Conservation (phyloP, 129 eudicot species). For the Flaveria linearis region DNA sequence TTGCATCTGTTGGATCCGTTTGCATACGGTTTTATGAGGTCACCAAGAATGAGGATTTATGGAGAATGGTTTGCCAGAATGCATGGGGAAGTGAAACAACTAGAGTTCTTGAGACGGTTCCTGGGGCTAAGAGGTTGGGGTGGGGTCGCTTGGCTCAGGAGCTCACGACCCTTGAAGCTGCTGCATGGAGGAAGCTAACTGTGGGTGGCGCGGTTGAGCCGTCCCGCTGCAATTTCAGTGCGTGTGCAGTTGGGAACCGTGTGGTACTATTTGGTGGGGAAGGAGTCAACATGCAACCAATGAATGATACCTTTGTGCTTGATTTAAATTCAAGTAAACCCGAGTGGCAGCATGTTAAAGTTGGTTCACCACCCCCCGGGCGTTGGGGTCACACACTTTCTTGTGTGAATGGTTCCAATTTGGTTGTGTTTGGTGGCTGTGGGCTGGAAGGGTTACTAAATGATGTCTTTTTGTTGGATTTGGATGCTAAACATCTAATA, state of each 20-base stretch:
- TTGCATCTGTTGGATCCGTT: constrained; percentile 80
- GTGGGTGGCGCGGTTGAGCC: constrained; percentile 91
- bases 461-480: constrained; percentile 80
- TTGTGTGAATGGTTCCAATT: constrained; percentile 69
- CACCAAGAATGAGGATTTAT: constrained; percentile 71
- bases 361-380: constrained; percentile 87
- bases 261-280: constrained; percentile 72
- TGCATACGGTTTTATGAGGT: constrained; percentile 62
- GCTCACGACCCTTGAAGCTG: constrained; percentile 86
- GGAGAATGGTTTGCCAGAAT: constrained; percentile 93
- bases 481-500: constrained; percentile 82
- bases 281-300: constrained; percentile 38
- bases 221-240: constrained; percentile 91
- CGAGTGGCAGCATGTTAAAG: constrained; percentile 81
- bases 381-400: constrained; percentile 97
- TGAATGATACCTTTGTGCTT: constrained; percentile 88
- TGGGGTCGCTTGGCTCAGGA: constrained; percentile 91
- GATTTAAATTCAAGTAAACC: constrained; percentile 73
- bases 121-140: constrained; percentile 82
- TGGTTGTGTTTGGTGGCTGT: constrained; percentile 90
- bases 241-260: constrained; percentile 93
- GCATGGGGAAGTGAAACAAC: constrained; percentile 93
- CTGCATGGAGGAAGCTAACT: constrained; percentile 80
- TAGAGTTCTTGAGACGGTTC: constrained; percentile 70
- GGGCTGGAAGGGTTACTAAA: constrained; percentile 83